These are phyloP conservation scores for Beverwykella pulmonaria DNA, from an alignment of 495 filamentous ascomycete genomes.

Conservation along the genomic window DNA sequence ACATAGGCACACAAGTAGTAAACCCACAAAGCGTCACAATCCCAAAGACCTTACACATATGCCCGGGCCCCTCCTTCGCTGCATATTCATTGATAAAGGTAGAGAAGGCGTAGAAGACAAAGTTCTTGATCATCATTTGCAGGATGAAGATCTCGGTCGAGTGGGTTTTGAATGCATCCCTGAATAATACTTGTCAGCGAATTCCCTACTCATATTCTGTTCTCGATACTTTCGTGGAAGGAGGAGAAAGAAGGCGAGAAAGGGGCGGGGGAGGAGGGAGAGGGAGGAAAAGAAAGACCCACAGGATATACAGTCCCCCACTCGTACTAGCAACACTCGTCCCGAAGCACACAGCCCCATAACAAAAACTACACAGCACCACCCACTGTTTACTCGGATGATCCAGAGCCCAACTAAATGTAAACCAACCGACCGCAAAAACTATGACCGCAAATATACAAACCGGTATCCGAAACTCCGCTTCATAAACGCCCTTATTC, in stretches of 20 bases:
- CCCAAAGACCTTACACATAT: conserved; percentile 19
- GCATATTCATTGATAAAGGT: conserved; percentile 23
- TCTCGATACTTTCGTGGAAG: too few species aligned
- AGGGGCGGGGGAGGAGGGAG: not conserved
- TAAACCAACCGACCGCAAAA: conserved; percentile 30
- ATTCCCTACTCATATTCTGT: too few species aligned
- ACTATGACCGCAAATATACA: conserved; percentile 15
- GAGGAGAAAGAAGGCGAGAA: too few species aligned
- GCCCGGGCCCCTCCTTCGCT: conserved; percentile 10
- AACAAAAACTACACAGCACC: conserved; percentile 17
- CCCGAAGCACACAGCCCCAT: conserved; percentile 24
- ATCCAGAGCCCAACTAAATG: conserved; percentile 18
- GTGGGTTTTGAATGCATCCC: conserved; percentile 24
- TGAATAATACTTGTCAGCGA: too few species aligned
- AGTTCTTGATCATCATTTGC: conserved; percentile 34
- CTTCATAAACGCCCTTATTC: conserved; percentile 22
- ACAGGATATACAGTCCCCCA: conserved; percentile 30
- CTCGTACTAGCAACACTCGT: conserved; percentile 26
- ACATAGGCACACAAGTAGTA: conserved; percentile 29
- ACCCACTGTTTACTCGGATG: conserved; percentile 4
- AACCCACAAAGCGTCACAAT: conserved; percentile 28
- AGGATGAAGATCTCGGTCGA: conserved; percentile 29
- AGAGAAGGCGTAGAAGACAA: conserved; percentile 30
- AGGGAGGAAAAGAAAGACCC: not conserved
- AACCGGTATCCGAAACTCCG: conserved; percentile 27